Base-by-base conservation (phyloP, 1,284 basidiomycete species). In the Irpex rosettiformis region DNA sequence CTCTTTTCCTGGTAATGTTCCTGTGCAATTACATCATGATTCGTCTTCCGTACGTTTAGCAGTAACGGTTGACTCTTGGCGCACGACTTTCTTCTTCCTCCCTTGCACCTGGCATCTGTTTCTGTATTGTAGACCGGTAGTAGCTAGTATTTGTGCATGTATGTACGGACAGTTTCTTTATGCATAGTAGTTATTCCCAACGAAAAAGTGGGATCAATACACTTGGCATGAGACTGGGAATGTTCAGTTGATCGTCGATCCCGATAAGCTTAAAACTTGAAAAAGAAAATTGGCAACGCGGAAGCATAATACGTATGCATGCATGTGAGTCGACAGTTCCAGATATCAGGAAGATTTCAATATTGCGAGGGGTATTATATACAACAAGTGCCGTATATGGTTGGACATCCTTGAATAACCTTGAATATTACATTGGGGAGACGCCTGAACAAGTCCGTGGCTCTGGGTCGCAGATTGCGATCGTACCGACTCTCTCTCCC, bases 401-500 rank as follows among this genome's bases (percentile, higher is more conserved):
- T n/a, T n/a, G n/a, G n/a, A n/a, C n/a, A n/a, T n/a, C n/a, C n/a
- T n/a, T n/a, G n/a, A n/a, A n/a, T n/a, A n/a, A n/a, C n/a, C n/a
- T n/a, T n/a, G n/a, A n/a, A n/a, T n/a, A n/a, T n/a, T n/a, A n/a
- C 10, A 16, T 47, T 47, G 33, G 33, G 33, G 33, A 37, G 33
- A 37, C 11, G n/a, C 33, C 33, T 8, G 8, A 18, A 18, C 43
- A 47, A 18, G 43, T 21, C 43, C 43, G 29, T 24, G 18, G 49
- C 49, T 25, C 51, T 51, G 56, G 40, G 52, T 58, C 57, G 51
- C 51, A 53, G 57, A 58, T 53, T 53, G 45, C 57, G 57, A 58
- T 58, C 57, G 57, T 58, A 47, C 51, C 57, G 22, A 45, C 4
- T 29, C 43, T 16, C 52, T 8, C 33, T 54, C 7, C 7, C 22